phyloP scores from a whole-genome alignment of 371 early-diverging fungal species.

The Haplosporangium sp. region DNA sequence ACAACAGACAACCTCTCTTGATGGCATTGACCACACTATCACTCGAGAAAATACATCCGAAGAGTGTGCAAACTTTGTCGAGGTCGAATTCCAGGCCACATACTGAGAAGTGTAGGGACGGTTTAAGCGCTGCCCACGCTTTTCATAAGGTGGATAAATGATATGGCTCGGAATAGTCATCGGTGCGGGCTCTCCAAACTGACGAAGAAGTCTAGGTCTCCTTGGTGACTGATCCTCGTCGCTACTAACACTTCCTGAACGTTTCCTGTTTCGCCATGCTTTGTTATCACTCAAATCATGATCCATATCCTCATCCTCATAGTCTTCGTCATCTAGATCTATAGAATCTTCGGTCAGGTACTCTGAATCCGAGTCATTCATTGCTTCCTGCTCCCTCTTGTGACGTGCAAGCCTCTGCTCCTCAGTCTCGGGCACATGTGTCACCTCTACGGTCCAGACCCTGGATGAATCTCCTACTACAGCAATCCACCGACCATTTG shows the following conservation, averaged over 20 bases:
- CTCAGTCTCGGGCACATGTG: conserved; percentile 46
- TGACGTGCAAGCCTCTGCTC: conserved; percentile 29
- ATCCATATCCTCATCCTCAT: conserved; percentile 9
- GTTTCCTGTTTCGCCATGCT: conserved; percentile 3
- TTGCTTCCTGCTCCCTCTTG: conserved; percentile 12
- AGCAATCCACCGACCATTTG: conserved; percentile 61
- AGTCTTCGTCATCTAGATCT: too few relatives aligned
- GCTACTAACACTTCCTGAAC: too few relatives aligned
- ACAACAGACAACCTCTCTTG: conserved; percentile 55
- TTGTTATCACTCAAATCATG: background rate
- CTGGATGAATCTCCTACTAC: conserved; percentile 66
- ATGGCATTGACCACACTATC: conserved; percentile 62
- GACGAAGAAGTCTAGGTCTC: conserved; percentile 26
- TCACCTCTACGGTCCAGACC: conserved; percentile 54
- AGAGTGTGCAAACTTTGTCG: conserved; percentile 68
- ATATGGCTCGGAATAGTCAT: conserved; percentile 27
- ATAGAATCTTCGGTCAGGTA: conserved; percentile 24
- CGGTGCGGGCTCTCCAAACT: conserved; percentile 32
- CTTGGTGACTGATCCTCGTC: background rate
- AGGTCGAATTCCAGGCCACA: conserved; percentile 67
- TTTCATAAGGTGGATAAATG: conserved; percentile 6
- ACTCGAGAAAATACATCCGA: conserved; percentile 64
- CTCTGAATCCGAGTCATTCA: conserved; percentile 22
- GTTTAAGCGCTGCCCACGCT: conserved; percentile 2
- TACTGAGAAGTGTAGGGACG: conserved; percentile 60